Percentiles rank a stretch among this genome's conserved stretches.
These are phyloP conservation scores for Inga oerstediana DNA, from an alignment of 306 rosid genomes.

Conservation along the genomic window DNA sequence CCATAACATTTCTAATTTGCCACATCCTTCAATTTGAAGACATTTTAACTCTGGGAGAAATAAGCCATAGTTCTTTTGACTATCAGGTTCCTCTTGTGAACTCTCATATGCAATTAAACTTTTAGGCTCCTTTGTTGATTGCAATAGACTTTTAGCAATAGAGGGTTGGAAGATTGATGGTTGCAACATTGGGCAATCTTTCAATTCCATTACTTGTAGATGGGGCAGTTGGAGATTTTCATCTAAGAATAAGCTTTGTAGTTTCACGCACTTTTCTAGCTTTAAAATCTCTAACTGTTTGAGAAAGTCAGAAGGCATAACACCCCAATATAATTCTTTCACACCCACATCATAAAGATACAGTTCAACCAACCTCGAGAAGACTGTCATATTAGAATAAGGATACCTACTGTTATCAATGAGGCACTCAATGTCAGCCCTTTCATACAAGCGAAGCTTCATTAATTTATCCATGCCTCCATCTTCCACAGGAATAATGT, in stretches of 20 bases:
- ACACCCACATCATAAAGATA: neutral
- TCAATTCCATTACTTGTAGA: neutral
- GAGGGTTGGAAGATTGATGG: neutral
- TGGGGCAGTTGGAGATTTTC: neutral
- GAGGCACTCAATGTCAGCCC: neutral
- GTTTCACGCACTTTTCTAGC: neutral
- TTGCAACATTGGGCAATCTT: neutral
- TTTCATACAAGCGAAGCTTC: neutral
- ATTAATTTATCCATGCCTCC: neutral
- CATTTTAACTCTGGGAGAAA: too few relatives aligned
- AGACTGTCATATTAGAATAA: neutral
- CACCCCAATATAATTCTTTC: neutral
- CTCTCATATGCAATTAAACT: too few relatives aligned
- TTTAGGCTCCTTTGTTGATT: too few relatives aligned
- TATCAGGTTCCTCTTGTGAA: too few relatives aligned
- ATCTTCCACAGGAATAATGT: constrained; percentile 3
- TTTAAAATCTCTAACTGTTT: neutral
- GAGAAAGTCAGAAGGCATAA: neutral
- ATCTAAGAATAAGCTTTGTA: neutral
- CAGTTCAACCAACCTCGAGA: constrained; percentile 2
- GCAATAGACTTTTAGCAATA: neutral
- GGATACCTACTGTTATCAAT: neutral
- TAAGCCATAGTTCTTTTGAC: too few relatives aligned
- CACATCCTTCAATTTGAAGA: too few relatives aligned
- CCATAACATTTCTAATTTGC: too few relatives aligned